Base-by-base conservation (phyloP, 805 yeast genomes). In the Candida ulmi region DNA sequence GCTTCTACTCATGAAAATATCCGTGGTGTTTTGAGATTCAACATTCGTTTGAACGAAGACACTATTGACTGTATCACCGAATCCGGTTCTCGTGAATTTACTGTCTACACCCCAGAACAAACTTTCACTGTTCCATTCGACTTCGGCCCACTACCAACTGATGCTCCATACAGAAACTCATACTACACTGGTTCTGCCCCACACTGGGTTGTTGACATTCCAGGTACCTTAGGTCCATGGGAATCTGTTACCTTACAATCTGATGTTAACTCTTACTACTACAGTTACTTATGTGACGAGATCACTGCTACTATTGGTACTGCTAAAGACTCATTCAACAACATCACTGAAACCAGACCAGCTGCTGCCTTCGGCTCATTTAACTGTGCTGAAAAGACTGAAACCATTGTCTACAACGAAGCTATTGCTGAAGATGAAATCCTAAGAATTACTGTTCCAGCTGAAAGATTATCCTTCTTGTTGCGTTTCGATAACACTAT, bases 221-320 rank as follows among this genome's bases (percentile, higher is more conserved):
- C 44, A 30, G 41, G 38, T 15, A 28, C 43, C 15, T 33, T 41
- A 26, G 39, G 44, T 11, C 36, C 44, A 24, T 41, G 41, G 37
- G 17, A 30, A 1, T 38, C 41, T 31, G 33, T 38, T 16, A 24
- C 11, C 8, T 6, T 38, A 12, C 5, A 19, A 17, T 25, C 35
- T 13, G 11, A 6, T 7, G 34, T 37, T 28, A 4, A 19, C 8
- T 19, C 39, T 8, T 36, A 23, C 28, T 28, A 34, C 17, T 41
- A 26, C 30, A 34, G 35, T 18, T 41, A 28, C 24, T 11, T 28
- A 16, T 37, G 41, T 31, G 32, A 21, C 19, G 23, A 19, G 7
- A n/a, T 29, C n/a, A 19, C 19, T 9, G 26, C 15, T 7, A 18
- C 28, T 11, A 35, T 41, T 23, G 44, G 44, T 17, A 27, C 33